These are phyloP conservation scores for Melampsora larici-populina DNA, from an alignment of 1,284 basidiomycete genomes.

Conservation along the genomic window DNA sequence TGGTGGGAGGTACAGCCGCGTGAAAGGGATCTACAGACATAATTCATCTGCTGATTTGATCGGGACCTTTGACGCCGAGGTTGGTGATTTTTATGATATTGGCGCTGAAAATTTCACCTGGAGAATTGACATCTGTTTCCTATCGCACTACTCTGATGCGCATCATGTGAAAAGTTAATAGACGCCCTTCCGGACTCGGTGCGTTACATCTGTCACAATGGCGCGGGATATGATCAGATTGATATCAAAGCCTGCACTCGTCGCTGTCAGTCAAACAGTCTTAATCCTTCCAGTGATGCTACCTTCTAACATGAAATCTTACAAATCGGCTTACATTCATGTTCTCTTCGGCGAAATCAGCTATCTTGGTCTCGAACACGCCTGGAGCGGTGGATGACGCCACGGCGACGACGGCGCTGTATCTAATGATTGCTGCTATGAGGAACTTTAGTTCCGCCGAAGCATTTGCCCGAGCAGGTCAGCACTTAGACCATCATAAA, in stretches of 20 bases:
- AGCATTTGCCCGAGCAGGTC: conserved; percentile 61
- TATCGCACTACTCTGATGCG: neutral
- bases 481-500: neutral
- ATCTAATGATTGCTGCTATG: conserved; percentile 76
- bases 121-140: neutral
- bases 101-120: neutral
- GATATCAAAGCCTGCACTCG: conserved; percentile 44
- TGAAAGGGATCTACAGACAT: conserved; percentile 1
- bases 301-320: neutral
- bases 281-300: neutral
- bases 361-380: conserved; percentile 79
- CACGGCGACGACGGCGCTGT: conserved; percentile 82
- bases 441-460: conserved; percentile 74
- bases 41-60: conserved; percentile 61
- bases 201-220: conserved; percentile 84
- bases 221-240: conserved; percentile 82
- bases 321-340: neutral
- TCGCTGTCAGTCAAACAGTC: neutral
- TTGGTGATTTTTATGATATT: neutral
- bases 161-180: conserved; percentile 59
- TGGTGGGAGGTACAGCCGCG: neutral
- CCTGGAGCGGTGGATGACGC: conserved; percentile 86
- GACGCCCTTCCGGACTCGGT: conserved; percentile 65
- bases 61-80: conserved; percentile 70
- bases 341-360: neutral